Evolutionary conservation across 345 rosid species (phyloP), one percentile per base, ranked within the genome.

Genomic region (Citrus trifoliata): DNA sequence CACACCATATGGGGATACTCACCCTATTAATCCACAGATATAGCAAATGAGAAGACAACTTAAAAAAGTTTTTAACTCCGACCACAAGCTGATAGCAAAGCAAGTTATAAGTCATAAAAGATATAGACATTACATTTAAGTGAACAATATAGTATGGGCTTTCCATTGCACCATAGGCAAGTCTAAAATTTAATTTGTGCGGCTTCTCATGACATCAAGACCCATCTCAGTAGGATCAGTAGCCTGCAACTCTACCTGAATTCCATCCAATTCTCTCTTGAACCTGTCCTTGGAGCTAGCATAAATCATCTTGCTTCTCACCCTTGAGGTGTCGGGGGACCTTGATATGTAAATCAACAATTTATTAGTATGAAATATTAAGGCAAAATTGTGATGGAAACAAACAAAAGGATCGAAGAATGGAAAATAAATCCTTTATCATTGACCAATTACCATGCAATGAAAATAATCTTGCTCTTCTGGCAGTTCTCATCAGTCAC

Each of bases 301-400:
- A 78, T 90, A 90, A 67, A 90, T 90, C 93, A 90, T 90, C 87
- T 90, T 90, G 88, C 84, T 90, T 82, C 93, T 87, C 87, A 90
- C 93, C 78, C 63, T 87, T 2, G 93, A 67, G 19, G 83, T 71
- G 51, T 90, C 93, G 18, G 93, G 93, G 68, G 89, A 87, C 93
- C 93, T 90, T 87, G 74, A 80, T 0, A 37, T 32, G 79, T 21
- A 59, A 1, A 58, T 51, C 22, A 38, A 73, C n/a, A 65, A 38
- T 32, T 40, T 25, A 74, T 19, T 30, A 70, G 56, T 22, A 21
- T 32, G 66, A 66, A 10, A 55, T 16, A 24, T 58, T 9, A 53
- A 66, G 38, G 61, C 10, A 28, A n/a, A 70, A 3, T 46, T 10
- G 60, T 6, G 69, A 48, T 14, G 40, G 12, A 9, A 10, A 62